Evolutionary conservation across 1,139 yeast genomes (phyloP).

Genomic region (Candida glucosophila): DNA sequence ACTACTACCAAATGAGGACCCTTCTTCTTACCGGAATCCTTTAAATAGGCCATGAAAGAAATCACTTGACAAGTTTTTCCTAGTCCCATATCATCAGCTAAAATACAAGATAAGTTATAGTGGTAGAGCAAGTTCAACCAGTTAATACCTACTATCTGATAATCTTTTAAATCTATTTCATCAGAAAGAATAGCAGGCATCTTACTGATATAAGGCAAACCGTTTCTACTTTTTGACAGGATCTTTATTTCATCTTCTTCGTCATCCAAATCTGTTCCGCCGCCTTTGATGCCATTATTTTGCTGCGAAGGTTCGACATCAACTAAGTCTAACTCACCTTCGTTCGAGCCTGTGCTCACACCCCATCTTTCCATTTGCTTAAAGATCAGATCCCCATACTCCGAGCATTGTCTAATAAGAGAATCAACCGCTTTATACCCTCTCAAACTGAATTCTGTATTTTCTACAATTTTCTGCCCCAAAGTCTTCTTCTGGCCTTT

Average conservation of each 20-base stretch:
- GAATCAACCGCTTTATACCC: conserved; percentile 95
- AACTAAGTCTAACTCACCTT: conserved; percentile 41
- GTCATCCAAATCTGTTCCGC: conserved; percentile 15
- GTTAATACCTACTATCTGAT: conserved; percentile 92
- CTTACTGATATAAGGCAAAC: conserved; percentile 47
- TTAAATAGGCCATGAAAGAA: conserved; percentile 89
- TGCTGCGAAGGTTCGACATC: conserved; percentile 8
- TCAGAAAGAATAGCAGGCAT: conserved; percentile 62
- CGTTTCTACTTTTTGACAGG: conserved; percentile 12
- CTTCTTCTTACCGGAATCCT: conserved; percentile 87
- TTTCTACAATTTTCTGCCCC: conserved; percentile 73
- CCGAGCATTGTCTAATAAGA: conserved; percentile 73
- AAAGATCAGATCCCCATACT: conserved; percentile 64
- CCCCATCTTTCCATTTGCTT: conserved; percentile 83
- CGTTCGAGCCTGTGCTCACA: conserved; percentile 51
- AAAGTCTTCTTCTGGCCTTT: conserved; percentile 44
- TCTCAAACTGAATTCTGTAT: conserved; percentile 56
- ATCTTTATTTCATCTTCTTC: conserved; percentile 27
- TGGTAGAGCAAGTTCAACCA: conserved; percentile 82
- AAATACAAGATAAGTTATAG: conserved; percentile 75
- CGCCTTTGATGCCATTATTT: conserved; percentile 18
- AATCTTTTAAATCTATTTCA: conserved; percentile 66
- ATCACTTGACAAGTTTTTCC: conserved; percentile 98
- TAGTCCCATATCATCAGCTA: conserved; percentile 98
- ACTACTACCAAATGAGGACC: conserved; percentile 95